Percentiles rank a stretch among this genome's conserved stretches.
phyloP scores from a whole-genome alignment of 345 rosid species.

The Citropsis articulata region DNA sequence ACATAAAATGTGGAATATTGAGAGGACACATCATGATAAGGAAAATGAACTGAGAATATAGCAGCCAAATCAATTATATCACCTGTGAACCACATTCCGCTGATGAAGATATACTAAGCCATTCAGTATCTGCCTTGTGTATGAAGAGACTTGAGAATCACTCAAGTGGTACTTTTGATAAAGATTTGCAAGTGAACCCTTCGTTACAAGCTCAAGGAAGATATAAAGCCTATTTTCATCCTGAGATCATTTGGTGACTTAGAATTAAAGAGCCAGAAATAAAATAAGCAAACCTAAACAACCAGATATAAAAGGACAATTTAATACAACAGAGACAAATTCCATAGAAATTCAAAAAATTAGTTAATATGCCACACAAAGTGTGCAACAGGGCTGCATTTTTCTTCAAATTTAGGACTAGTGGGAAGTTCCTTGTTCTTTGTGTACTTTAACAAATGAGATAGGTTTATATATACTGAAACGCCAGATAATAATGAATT shows the following conservation, averaged over 20 bases:
- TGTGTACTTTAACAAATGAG: background rate
- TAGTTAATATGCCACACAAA: background rate
- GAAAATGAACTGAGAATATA: background rate
- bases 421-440: background rate
- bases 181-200: slow-evolving; percentile 68
- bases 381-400: background rate
- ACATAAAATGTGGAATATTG: background rate
- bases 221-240: slow-evolving; percentile 73
- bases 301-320: background rate
- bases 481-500: no score
- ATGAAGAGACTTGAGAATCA: slow-evolving; percentile 67
- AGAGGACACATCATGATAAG: background rate
- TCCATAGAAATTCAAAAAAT: background rate
- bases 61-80: background rate
- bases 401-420: background rate
- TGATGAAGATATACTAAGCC: slow-evolving; percentile 87
- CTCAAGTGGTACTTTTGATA: slow-evolving; percentile 55
- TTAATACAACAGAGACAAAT: background rate
- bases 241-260: slow-evolving; percentile 34
- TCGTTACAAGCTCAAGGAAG: slow-evolving; percentile 73
- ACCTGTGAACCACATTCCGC: slow-evolving; percentile 72
- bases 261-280: background rate
- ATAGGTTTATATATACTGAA: background rate
- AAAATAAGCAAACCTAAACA: background rate
- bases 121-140: slow-evolving; percentile 75